Conservation (phyloP, 2,329 filamentous ascomycete genomes). For the Trichoderma harzianum region DNA sequence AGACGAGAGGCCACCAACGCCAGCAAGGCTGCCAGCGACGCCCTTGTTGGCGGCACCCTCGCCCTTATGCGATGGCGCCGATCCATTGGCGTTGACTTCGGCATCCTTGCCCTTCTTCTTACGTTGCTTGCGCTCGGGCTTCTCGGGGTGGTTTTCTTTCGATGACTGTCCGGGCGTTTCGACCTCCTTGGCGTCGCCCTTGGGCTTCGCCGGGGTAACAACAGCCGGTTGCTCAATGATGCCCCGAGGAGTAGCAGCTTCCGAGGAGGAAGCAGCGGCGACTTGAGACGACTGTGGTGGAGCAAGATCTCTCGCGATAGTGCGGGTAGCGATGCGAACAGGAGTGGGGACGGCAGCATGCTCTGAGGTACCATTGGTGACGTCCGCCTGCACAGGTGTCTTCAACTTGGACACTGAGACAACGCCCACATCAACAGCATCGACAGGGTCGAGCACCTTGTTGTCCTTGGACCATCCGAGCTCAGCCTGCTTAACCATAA, state of each 20-base stretch:
- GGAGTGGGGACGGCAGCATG: constrained; percentile 24
- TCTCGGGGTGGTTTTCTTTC: constrained; percentile 48
- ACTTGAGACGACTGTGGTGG: constrained; percentile 20
- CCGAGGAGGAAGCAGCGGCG: not conserved
- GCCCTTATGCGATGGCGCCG: constrained; percentile 29
- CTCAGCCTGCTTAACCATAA: constrained; percentile 82
- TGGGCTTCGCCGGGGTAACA: constrained; percentile 37
- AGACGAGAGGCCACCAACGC: constrained; percentile 33
- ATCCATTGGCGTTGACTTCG: constrained; percentile 44
- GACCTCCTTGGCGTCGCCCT: constrained; percentile 47
- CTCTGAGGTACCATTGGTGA: constrained; percentile 34
- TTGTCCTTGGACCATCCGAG: constrained; percentile 89
- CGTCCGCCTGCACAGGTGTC: constrained; percentile 44
- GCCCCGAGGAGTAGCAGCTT: constrained; percentile 31
- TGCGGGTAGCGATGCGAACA: constrained; percentile 35
- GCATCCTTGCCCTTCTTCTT: constrained; percentile 65
- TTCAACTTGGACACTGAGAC: constrained; percentile 73
- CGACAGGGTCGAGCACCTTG: constrained; percentile 75
- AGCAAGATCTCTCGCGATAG: constrained; percentile 36
- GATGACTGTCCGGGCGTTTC: constrained; percentile 41
- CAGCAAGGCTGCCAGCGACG: constrained; percentile 21
- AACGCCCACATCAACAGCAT: constrained; percentile 70
- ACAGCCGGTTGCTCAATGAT: constrained; percentile 28
- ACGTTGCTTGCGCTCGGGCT: constrained; percentile 56
- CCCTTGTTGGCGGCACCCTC: constrained; percentile 34